Base-by-base conservation (phyloP, 306 rosid genomes). In the Amphicarpaea edgeworthii region DNA sequence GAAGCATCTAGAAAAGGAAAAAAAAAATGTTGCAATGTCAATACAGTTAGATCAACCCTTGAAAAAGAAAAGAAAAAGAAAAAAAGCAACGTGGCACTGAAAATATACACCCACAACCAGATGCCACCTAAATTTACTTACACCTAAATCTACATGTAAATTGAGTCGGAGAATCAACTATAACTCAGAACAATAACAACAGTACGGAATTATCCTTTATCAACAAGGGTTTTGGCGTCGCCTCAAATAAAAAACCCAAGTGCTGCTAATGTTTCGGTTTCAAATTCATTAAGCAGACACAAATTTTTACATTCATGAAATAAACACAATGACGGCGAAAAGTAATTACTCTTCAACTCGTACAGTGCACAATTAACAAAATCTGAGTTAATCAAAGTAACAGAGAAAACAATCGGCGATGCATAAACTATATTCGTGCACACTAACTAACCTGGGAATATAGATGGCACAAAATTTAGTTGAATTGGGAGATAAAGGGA, bases 291-390 rank as follows among this genome's bases (percentile, higher is more conserved):
- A 28, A 49, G 20, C 42, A 14, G 55, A 58, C 32, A 47, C 23
- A 0, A 12, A 77, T 77, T 77, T 68, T 82, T 70, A 68, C 79
- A 51, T 42, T 19, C 55, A 61, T 32, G 16, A 71, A 78, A 68
- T 45, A n/a, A 78, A 59, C 69, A 5, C 23, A 67, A 64, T 21
- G 45, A 20, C 54, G 73, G 64, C 8, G 62, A 68, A 43, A 70
- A 54, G 19, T 32, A 15, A 55, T 26, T 24, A 6, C 8, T 30
- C 68, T 72, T 66, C 24, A 38, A 28, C 50, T 64, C 58, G 8
- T 3, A 19, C 2, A 69, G 17, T 15, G 43, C 12, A 49, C 43
- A 23, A 28, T 30, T 11, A 54, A 14, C 66, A 46, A 63, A 63
- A 47, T 70, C 68, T 9, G 82, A 63, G 76, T 58, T 12, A 57